Conservation (phyloP, 345 rosid genomes). For the Cardiospermum halicacabum region DNA sequence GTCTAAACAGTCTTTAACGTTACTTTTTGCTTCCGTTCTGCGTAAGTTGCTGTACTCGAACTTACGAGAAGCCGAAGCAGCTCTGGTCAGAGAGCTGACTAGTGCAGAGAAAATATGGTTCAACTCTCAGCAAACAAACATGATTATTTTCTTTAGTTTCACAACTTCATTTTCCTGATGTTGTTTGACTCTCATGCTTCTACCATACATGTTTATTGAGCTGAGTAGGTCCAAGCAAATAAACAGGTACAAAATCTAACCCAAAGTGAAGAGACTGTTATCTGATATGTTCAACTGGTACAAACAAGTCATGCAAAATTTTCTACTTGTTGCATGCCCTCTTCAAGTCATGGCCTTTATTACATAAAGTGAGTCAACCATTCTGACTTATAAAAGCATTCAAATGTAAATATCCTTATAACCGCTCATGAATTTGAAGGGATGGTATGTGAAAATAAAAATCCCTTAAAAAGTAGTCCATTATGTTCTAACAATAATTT, state of each 20-base stretch:
- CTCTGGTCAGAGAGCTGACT: constrained; percentile 64
- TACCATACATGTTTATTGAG: constrained; percentile 51
- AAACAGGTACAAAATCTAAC: constrained; percentile 69
- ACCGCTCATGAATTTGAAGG: too few relatives aligned
- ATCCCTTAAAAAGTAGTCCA: too few relatives aligned
- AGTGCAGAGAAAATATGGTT: constrained; percentile 62
- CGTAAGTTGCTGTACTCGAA: constrained; percentile 74
- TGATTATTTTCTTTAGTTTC: constrained; percentile 69
- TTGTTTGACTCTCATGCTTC: constrained; percentile 54
- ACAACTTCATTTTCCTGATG: constrained; percentile 63
- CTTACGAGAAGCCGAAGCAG: constrained; percentile 51
- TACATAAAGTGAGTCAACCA: constrained; percentile 36
- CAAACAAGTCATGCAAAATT: constrained; percentile 61
- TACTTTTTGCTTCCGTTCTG: too few relatives aligned
- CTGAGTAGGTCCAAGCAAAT: constrained; percentile 41
- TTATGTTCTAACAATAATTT: too few relatives aligned
- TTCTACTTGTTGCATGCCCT: constrained; percentile 73
- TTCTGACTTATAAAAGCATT: background rate
- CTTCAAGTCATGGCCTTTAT: constrained; percentile 73
- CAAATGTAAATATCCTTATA: background rate
- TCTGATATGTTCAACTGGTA: constrained; percentile 61
- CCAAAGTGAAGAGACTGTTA: constrained; percentile 48
- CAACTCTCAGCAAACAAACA: constrained; percentile 69
- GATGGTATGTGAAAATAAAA: too few relatives aligned
- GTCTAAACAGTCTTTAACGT: too few relatives aligned